These are phyloP conservation scores for Haplographium delicatum DNA, from an alignment of 495 filamentous ascomycete species.

Conservation along the genomic window DNA sequence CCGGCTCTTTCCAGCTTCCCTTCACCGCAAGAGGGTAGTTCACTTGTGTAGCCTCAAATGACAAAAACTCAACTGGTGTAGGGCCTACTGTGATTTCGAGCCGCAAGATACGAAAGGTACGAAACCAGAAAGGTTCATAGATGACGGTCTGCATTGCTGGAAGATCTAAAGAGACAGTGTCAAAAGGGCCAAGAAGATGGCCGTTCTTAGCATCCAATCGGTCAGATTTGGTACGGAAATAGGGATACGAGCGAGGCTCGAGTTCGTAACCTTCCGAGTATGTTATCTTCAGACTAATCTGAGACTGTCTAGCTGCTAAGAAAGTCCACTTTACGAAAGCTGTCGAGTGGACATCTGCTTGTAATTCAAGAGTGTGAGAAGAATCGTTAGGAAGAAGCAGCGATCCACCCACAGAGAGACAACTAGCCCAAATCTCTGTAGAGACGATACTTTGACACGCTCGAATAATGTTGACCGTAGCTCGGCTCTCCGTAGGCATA, in stretches of 20 bases:
- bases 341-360: slow-evolving; percentile 34
- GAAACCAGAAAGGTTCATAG: slow-evolving; percentile 39
- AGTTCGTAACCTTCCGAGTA: slow-evolving; percentile 39
- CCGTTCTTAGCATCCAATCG: slow-evolving; percentile 29
- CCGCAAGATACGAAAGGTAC: slow-evolving; percentile 33
- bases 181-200: slow-evolving; percentile 33
- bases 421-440: slow-evolving; percentile 22
- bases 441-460: slow-evolving; percentile 22
- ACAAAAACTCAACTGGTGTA: not conserved
- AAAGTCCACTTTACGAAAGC: slow-evolving; percentile 34
- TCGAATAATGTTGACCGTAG: slow-evolving; percentile 21
- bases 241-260: slow-evolving; percentile 34
- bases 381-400: slow-evolving; percentile 24
- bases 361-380: slow-evolving; percentile 30
- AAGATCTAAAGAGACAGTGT: slow-evolving; percentile 26
- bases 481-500: slow-evolving; percentile 27
- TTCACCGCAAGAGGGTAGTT: slow-evolving; percentile 33
- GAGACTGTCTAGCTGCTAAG: slow-evolving; percentile 17
- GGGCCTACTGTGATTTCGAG: slow-evolving; percentile 26
- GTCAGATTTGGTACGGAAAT: slow-evolving; percentile 33
- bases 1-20: slow-evolving; percentile 17
- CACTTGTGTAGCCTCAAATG: slow-evolving; percentile 12
- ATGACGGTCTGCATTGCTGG: not conserved
- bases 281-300: slow-evolving; percentile 29
- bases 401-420: slow-evolving; percentile 5